Conservation (phyloP, 805 yeast genomes). For the Cyberlindnera galapagoensis region DNA sequence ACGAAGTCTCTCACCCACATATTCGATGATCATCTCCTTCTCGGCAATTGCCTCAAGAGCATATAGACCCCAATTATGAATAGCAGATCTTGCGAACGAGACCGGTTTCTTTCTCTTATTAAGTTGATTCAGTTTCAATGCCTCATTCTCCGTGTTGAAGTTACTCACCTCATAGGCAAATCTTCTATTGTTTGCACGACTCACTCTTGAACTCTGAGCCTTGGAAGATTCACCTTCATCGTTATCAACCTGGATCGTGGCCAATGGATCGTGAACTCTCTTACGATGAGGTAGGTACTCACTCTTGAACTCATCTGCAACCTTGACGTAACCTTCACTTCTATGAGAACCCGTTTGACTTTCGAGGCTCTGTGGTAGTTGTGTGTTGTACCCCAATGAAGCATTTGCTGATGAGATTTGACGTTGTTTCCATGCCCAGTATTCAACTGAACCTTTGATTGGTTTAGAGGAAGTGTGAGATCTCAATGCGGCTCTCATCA, state of each 20-base stretch:
- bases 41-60: slow-evolving; percentile 95
- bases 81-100: slow-evolving; percentile 93
- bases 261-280: slow-evolving; percentile 58
- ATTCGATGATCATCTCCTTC: slow-evolving; percentile 95
- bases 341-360: slow-evolving; percentile 55
- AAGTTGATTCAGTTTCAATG: slow-evolving; percentile 76
- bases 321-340: slow-evolving; percentile 67
- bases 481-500: slow-evolving; percentile 41
- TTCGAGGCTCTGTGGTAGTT: slow-evolving; percentile 24
- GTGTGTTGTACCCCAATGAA: slow-evolving; percentile 10
- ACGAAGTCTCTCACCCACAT: slow-evolving; percentile 90
- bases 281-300: slow-evolving; percentile 81
- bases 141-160: slow-evolving; percentile 76
- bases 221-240: slow-evolving; percentile 41
- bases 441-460: slow-evolving; percentile 27
- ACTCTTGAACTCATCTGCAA: slow-evolving; percentile 64
- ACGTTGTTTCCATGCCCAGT: slow-evolving; percentile 64
- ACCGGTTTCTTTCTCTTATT: slow-evolving; percentile 90
- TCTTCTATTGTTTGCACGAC: slow-evolving; percentile 80
- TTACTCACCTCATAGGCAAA: slow-evolving; percentile 86
- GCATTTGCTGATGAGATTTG: slow-evolving; percentile 18
- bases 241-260: slow-evolving; percentile 58
- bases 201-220: slow-evolving; percentile 71
- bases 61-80: slow-evolving; percentile 97
- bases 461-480: slow-evolving; percentile 1